Evolutionary conservation across 2,329 filamentous ascomycete genomes (phyloP).

Genomic region (Chaetomium globosum): DNA sequence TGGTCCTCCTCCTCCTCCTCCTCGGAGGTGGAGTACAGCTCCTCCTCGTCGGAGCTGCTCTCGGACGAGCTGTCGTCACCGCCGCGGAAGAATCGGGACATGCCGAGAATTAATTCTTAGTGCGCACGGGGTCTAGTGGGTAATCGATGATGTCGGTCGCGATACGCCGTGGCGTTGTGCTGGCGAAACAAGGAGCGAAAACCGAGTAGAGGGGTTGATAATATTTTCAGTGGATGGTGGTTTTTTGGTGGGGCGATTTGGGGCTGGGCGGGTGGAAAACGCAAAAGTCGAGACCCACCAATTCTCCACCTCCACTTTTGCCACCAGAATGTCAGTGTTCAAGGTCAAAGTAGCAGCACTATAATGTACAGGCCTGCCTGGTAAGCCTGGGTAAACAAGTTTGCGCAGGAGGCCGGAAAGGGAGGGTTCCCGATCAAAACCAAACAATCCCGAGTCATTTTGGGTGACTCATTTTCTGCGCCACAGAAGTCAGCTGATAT

Average conservation of each 20-base stretch:
- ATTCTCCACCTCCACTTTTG: not conserved
- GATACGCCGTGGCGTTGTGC: conserved; percentile 27
- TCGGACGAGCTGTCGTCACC: conserved; percentile 92
- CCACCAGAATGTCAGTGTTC: not conserved
- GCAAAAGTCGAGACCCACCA: not conserved
- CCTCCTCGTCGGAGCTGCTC: conserved; percentile 94
- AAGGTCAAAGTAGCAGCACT: not conserved
- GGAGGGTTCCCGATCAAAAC: not conserved
- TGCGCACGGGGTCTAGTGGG: conserved; percentile 8
- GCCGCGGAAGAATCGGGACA: conserved; percentile 97
- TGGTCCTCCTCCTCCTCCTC: conserved; percentile 66
- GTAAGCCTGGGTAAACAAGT: no score
- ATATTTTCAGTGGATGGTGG: conserved; percentile 38
- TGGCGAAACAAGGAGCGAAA: conserved; percentile 30
- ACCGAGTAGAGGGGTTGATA: conserved; percentile 37
- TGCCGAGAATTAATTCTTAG: conserved; percentile 43
- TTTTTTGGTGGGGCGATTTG: conserved; percentile 40
- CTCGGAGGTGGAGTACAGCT: conserved; percentile 76
- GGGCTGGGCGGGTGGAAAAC: conserved; percentile 32
- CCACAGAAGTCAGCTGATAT: conserved; percentile 20
- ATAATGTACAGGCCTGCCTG: not conserved
- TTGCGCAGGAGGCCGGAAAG: not conserved
- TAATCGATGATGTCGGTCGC: conserved; percentile 16
- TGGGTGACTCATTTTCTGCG: not conserved
- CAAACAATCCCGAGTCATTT: not conserved